These are phyloP conservation scores for Phytophthora fragariae DNA, from an alignment of 352 stramenopile species.

Conservation along the genomic window DNA sequence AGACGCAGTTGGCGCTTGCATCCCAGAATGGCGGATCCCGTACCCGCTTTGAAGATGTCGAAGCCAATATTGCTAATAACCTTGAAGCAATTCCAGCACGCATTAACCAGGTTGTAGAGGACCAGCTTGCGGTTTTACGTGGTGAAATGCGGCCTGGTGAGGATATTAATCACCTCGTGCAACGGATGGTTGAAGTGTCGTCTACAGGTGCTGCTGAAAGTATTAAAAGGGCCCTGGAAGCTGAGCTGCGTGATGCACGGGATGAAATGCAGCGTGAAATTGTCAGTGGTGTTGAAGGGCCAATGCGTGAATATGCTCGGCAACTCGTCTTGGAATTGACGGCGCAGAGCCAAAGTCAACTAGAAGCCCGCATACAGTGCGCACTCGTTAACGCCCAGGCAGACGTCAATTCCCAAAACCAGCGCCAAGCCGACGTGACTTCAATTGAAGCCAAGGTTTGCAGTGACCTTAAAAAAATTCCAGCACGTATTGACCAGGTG, in stretches of 20 bases:
- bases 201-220: neutral
- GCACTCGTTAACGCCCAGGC: conserved; percentile 2
- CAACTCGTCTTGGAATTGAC: conserved; percentile 12
- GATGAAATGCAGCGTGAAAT: conserved; percentile 15
- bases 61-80: neutral
- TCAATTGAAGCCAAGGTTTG: too few species aligned
- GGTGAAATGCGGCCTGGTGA: conserved; percentile 5
- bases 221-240: neutral
- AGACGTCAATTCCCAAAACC: too few species aligned
- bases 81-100: neutral
- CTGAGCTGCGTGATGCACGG: conserved; percentile 2
- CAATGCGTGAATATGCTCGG: conserved; percentile 1
- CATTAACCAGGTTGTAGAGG: too few species aligned
- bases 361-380: conserved; percentile 9
- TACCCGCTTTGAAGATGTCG: neutral
- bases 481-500: too few species aligned
- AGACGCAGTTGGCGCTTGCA: neutral
- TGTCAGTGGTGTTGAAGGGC: neutral
- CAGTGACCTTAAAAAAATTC: too few species aligned
- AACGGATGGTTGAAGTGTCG: neutral
- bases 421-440: too few species aligned
- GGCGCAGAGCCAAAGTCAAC: conserved; percentile 8
- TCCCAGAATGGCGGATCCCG: neutral
- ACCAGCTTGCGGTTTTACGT: conserved; percentile 2
- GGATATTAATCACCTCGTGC: conserved; percentile 11